Base-by-base conservation (phyloP, 225 moss, liverwort and hornwort species). In the Takakia lepidozioides region DNA sequence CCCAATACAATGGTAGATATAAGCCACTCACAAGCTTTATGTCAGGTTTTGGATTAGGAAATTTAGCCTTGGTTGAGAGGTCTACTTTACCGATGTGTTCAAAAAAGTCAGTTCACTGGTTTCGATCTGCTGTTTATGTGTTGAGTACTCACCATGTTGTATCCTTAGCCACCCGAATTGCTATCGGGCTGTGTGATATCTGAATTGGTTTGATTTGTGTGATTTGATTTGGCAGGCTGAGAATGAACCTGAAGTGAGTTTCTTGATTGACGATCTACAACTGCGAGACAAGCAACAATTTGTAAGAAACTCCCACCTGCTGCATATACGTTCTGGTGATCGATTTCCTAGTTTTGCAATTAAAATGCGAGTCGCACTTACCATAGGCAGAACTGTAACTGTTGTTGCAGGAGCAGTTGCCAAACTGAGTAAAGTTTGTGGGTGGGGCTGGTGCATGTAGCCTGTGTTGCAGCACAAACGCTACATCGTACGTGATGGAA, bases 251-350 rank as follows among this genome's bases (percentile, higher is more conserved):
- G 84, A 84, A 65, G 87, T 92, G 44, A 63, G 84, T 26, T 66
- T 57, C 15, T 49, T 92, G 61, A 80, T 92, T 46, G 87, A 92
- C 55, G 79, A 92, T 49, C 78, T 92, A 69, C 74, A 82, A 15
- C 76, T 92, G 32, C 85, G 92, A 66, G 68, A 59, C 50, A 82
- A 87, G 51, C 92, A 87, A 71, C 92, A 80, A 74, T 92, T 84
- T 80, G 84, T 78, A 75, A 64, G 58, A 25, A 48, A 36, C 22
- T 36, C 1, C 9, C 14, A 20, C 25, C 26, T 8, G 14, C 16
- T 21, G 15, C 10, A 28, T 0, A 43, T 28, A 28, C 27, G 14
- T 27, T 18, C 29, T n/a, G n/a, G n/a, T n/a, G n/a, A n/a, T n/a
- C n/a, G n/a, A n/a, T n/a, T n/a, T n/a, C n/a, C n/a, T n/a, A n/a